Evolutionary conservation across 495 filamentous ascomycete species (phyloP), one percentile per base, ranked within the genome.

Genomic region (Clavariopsis aquatica): DNA sequence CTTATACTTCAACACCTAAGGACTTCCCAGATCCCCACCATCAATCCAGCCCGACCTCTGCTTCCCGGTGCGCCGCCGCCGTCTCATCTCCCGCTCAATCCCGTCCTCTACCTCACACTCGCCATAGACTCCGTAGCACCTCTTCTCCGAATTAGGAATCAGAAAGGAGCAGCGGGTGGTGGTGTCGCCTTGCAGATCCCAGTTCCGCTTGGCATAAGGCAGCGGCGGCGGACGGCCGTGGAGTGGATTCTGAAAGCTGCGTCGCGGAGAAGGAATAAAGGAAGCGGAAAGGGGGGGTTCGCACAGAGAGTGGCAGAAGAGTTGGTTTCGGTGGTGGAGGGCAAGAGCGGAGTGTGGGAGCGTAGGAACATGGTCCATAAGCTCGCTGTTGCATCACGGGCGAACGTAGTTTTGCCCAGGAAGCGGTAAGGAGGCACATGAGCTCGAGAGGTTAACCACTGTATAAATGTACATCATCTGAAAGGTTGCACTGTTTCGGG

Each of bases 121-220:
- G 91, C 93, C n/a, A 87, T 98, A 72, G 94, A 98, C 81, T 96
- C 91, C 12, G 88, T 98, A n/a, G 91, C 92, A 13, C 94, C 94
- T 22, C 80, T 98, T 23, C 77, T 98, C 70, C 88, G 87, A 28
- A 85, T 98, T 70, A 83, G 85, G 23, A 80, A 80, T 31, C 82
- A 88, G 71, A 89, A 86, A 75, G 91, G 91, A 67, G 82, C 89
- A 34, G 89, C 88, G 0, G 92, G 92, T 77, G 94, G 94, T 78
- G 94, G 94, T 74, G 80, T 82, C 13, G 84, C 91, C 17, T 81
- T 97, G 54, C 90, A 92, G 52, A 82, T 96, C 34, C 94, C 94
- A 0, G 80, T 87, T 28, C 94, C 94, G 1, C 79, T 98, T 24
- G 76, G 78, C 0, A 73, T 86, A 65, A 79, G 90, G 59, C 88